Evolutionary conservation across 2,329 filamentous ascomycete species (phyloP).

Genomic region (Ceratocystis destructans): DNA sequence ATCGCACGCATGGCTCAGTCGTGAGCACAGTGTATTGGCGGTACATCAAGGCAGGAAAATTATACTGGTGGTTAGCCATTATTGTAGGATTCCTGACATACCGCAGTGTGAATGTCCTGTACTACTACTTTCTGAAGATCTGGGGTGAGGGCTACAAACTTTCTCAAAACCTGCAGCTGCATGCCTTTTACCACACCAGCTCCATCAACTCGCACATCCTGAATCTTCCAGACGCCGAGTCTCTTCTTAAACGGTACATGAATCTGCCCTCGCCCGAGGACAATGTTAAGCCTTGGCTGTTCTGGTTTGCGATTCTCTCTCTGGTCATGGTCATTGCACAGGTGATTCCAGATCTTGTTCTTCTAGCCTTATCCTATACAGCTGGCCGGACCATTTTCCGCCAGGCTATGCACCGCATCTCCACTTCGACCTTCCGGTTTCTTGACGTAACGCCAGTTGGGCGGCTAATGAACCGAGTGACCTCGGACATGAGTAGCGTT

Average conservation of each 20-base stretch:
- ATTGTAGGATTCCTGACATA: slow-evolving; percentile 49
- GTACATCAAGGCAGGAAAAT: slow-evolving; percentile 68
- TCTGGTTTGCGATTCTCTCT: slow-evolving; percentile 55
- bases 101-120: slow-evolving; percentile 49
- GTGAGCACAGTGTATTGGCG: slow-evolving; percentile 66
- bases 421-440: slow-evolving; percentile 72
- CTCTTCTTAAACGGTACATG: slow-evolving; percentile 6
- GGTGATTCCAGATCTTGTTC: slow-evolving; percentile 48
- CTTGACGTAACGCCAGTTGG: slow-evolving; percentile 85
- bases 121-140: slow-evolving; percentile 71
- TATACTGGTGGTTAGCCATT: slow-evolving; percentile 57
- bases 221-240: background rate
- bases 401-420: slow-evolving; percentile 57
- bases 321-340: slow-evolving; percentile 45
- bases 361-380: slow-evolving; percentile 65
- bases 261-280: slow-evolving; percentile 35
- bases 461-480: slow-evolving; percentile 81
- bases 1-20: slow-evolving; percentile 60
- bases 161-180: background rate
- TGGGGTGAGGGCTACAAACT: slow-evolving; percentile 64
- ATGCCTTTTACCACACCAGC: background rate
- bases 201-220: background rate
- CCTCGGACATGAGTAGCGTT: slow-evolving; percentile 76
- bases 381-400: slow-evolving; percentile 65
- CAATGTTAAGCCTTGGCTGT: slow-evolving; percentile 61